Conservation (phyloP, 176 grass and related monocot genomes). For the Tillandsia fasciculata region DNA sequence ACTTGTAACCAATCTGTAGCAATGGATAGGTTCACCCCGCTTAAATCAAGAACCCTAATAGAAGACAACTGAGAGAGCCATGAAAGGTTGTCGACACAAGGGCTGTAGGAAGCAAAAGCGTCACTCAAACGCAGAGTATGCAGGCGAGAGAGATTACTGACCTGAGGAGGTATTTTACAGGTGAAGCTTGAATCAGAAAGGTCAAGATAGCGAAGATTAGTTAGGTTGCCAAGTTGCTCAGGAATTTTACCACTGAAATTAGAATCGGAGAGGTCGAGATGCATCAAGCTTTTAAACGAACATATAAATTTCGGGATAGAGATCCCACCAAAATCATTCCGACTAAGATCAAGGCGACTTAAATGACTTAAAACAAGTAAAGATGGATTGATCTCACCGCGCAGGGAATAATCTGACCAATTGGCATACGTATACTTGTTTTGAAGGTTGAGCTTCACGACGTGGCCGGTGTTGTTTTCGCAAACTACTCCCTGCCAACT, state of each 20-base stretch:
- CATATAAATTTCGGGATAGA: background rate
- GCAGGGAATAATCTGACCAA: too few relatives aligned
- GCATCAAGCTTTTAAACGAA: background rate
- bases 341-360: background rate
- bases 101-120: accelerated
- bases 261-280: background rate
- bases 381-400: background rate
- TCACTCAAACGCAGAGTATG: background rate
- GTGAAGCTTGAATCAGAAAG: background rate
- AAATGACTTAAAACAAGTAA: constrained; percentile 12
- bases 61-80: constrained; percentile 21
- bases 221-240: background rate
- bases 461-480: background rate
- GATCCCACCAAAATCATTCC: constrained; percentile 10
- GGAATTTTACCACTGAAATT: background rate
- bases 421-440: background rate
- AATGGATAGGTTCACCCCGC: background rate
- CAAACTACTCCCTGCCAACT: background rate
- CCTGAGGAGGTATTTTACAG: background rate
- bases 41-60: constrained; percentile 6
- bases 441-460: background rate
- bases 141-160: background rate
- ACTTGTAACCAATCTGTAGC: constrained; percentile 7
- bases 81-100: background rate
- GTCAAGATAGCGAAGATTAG: background rate